Base-by-base conservation (phyloP, 2,329 filamentous ascomycete species). In the Calonectria pauciramosa region DNA sequence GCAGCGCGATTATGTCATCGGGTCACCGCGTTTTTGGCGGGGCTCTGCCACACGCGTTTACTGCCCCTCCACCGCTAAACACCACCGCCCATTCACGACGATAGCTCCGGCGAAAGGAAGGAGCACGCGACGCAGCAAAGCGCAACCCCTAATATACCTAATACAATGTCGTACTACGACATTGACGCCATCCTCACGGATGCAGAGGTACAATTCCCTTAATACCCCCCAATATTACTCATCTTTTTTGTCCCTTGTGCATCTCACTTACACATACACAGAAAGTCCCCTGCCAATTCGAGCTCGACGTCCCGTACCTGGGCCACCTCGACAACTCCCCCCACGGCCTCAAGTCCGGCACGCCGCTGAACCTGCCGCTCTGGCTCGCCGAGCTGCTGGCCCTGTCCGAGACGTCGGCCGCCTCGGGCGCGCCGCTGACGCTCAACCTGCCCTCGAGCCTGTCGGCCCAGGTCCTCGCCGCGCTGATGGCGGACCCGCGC, bases 341-440 rank as follows among this genome's bases (percentile, higher is more conserved):
- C 30, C 86, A 89, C 38, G 86, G 94, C 83, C 93, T 99, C 80
- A 97, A 96, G 84, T 86, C 93, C 70, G 94, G 95, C 74, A 96
- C 95, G 0, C 92, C 93, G 54, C 89, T 99, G 60, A 91, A 94
- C 75, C 92, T 99, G 1, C 97, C 97, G 2, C 90, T 99, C 78
- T 99, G 97, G 97, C 92, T 99, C 16, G 96, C 94, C 79, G 95
- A 98, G 85, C 96, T 98, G 91, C 94, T 99, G 68, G 95, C 95
- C 36, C 91, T 97, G 56, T 93, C 91, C 76, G 89, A 88, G 34
- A 85, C 86, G 13, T 85, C 84, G 64, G 85, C 86, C 34, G 85
- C 88, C 71, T 82, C 86, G 72, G 87, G 86, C 65, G 91, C 94
- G 9, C 91, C 96, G 30, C 91, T 97, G 5, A 94, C 94, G 0